Percentiles rank a stretch among this genome's conserved stretches.
phyloP scores from a whole-genome alignment of 441 rosid genomes.

The Populus trichocarpa region DNA sequence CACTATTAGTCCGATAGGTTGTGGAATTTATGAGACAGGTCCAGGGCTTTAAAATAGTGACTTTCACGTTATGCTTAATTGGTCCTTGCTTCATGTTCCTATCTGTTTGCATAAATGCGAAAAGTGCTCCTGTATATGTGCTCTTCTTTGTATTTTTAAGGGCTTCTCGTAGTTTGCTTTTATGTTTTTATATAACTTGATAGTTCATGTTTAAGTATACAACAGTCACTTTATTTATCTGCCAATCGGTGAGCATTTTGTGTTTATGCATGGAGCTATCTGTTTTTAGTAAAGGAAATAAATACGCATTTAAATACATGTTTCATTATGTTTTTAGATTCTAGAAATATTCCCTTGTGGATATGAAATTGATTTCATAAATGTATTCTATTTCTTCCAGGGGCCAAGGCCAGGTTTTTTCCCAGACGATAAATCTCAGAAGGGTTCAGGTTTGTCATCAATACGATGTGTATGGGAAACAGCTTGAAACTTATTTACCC shows the following conservation, averaged over 20 bases:
- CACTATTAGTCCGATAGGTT: background rate
- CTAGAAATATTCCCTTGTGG: background rate
- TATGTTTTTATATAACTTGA: background rate
- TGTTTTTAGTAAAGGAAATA: too few relatives aligned
- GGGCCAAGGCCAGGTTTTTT: slow-evolving; percentile 87
- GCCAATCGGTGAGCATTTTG: background rate
- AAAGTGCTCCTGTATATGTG: background rate
- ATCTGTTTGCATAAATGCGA: background rate
- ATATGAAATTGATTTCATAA: slow-evolving; percentile 8
- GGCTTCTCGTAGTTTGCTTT: background rate
- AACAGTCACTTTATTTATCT: background rate
- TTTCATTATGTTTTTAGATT: background rate
- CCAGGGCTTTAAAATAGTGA: background rate
- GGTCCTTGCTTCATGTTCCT: background rate
- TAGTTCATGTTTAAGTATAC: background rate
- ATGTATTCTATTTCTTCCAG: slow-evolving; percentile 35
- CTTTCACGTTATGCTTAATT: background rate
- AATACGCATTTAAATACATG: background rate
- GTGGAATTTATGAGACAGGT: background rate
- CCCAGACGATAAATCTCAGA: slow-evolving; percentile 70
- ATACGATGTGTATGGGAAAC: background rate
- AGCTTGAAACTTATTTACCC: background rate
- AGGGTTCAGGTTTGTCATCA: slow-evolving; percentile 44
- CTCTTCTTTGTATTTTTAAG: background rate
- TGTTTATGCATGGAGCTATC: background rate